Evolutionary conservation across 768 basidiomycete genomes (phyloP), one percentile per base, ranked within the genome.

Genomic region (Nidularia pulvinata): DNA sequence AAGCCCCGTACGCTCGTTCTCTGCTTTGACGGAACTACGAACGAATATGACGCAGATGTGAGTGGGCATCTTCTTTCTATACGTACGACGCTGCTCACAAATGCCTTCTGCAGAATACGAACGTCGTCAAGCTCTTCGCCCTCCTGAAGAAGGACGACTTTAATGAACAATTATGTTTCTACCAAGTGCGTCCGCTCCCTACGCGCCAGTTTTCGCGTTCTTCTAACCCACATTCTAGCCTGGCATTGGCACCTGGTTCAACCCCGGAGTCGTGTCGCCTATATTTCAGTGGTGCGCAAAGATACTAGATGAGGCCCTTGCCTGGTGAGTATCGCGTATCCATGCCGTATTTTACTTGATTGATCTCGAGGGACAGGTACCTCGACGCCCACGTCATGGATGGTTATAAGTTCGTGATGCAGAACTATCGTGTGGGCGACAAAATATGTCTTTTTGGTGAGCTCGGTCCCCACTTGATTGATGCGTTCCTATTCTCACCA

Each of bases 351-450:
- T 48, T 39, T 33, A 34, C 45, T 44, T 7, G 32, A 19, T 36
- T 32, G 32, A 46, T 46, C 48, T 30, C n/a, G 22, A 49, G 32
- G 47, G 11, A 10, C 37, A 88, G 87, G 83, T 91, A 86, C 60
- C 72, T 91, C 42, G 83, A 85, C 50, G 78, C 63, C 1, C 89
- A 91, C 67, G 85, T 91, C 22, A 80, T 84, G 69, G 85, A 80
- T 7, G 91, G 91, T 0, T 93, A 93, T 67, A 73, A 70, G 56
- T 93, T 86, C 65, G 69, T 93, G 50, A 91, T 93, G 91, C 78
- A 87, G 56, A 91, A 88, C 60, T 91, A 87, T 63, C 74, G 71
- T n/a, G 59, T 69, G 0, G 91, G 90, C 1, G 89, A 91, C 64
- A 89, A 78, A 65, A 81, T 92, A 33, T 90, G 85, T 61, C 66